phyloP scores from a whole-genome alignment of 176 grass and related monocot genomes.

The Paspalum vaginatum region DNA sequence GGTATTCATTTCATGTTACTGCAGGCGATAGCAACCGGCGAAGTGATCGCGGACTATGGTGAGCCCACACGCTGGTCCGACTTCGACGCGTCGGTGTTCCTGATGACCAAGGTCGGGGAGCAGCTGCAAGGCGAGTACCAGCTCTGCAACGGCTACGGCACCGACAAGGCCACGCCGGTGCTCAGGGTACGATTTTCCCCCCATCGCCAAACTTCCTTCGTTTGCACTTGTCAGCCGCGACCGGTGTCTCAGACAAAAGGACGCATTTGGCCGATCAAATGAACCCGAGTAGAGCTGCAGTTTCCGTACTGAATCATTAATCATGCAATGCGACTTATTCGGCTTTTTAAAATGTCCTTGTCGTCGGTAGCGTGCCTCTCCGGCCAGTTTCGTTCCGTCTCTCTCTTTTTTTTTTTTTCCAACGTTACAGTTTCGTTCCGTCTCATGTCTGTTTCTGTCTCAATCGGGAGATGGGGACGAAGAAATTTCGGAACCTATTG shows the following conservation, averaged over 20 bases:
- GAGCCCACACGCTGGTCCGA: constrained; percentile 39
- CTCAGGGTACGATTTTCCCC: constrained; percentile 44
- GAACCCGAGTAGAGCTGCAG: too few species aligned
- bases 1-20: too few species aligned
- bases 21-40: constrained; percentile 27
- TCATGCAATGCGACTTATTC: too few species aligned
- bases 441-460: not conserved
- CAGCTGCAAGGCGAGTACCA: constrained; percentile 49
- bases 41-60: constrained; percentile 16
- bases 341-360: too few species aligned
- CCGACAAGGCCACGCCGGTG: constrained; percentile 10
- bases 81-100: constrained; percentile 47
- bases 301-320: too few species aligned
- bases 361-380: too few species aligned
- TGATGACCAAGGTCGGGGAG: not conserved
- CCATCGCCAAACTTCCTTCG: too few species aligned
- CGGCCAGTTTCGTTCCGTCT: not conserved
- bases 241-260: too few species aligned
- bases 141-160: constrained; percentile 50
- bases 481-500: not conserved
- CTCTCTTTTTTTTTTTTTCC: too few species aligned
- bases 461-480: not conserved
- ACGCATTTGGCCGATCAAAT: too few species aligned
- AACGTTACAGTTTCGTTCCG: not conserved
- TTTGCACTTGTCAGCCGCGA: too few species aligned